Evolutionary conservation across 1,284 basidiomycete genomes (phyloP).

Genomic region (Butyriboletus appendiculatus): DNA sequence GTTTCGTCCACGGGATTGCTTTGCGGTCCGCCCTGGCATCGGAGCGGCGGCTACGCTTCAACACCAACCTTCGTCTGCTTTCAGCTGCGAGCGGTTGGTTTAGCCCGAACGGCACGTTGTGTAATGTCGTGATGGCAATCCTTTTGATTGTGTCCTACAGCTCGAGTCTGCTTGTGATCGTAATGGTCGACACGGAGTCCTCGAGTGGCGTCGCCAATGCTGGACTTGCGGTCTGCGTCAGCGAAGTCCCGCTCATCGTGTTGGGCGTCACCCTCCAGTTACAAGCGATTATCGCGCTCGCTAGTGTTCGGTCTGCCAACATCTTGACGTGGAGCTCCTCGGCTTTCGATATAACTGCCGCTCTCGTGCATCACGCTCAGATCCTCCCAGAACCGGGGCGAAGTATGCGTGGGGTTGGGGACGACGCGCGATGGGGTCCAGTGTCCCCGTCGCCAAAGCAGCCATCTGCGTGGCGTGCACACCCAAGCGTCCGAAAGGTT

Average conservation of each 20-base stretch:
- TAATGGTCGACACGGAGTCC: constrained; percentile 19
- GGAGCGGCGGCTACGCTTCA: constrained; percentile 29
- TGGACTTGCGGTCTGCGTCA: constrained; percentile 20
- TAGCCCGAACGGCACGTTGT: constrained; percentile 27
- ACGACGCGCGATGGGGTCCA: constrained; percentile 11
- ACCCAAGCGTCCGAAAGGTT: constrained; percentile 22
- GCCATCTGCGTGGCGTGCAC: constrained; percentile 31
- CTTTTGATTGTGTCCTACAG: constrained; percentile 32
- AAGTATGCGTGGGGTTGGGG: constrained; percentile 27
- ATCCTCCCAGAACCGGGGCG: constrained; percentile 15
- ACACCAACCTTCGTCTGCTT: constrained; percentile 35
- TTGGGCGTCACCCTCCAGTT: constrained; percentile 23
- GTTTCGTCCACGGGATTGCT: constrained; percentile 30
- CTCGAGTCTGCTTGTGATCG: constrained; percentile 26
- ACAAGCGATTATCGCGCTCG: constrained; percentile 28
- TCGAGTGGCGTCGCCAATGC: constrained; percentile 14
- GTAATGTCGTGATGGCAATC: constrained; percentile 27
- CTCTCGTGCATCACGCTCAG: constrained; percentile 30
- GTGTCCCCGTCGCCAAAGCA: constrained; percentile 19
- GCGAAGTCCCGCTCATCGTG: constrained; percentile 32
- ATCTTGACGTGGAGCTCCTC: constrained; percentile 37
- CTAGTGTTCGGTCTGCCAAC: constrained; percentile 17
- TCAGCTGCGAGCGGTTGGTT: constrained; percentile 18
- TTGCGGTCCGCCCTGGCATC: constrained; percentile 32
- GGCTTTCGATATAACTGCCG: constrained; percentile 34